Base-by-base conservation (phyloP, 2,329 filamentous ascomycete genomes). In the Aspergillus sp. region DNA sequence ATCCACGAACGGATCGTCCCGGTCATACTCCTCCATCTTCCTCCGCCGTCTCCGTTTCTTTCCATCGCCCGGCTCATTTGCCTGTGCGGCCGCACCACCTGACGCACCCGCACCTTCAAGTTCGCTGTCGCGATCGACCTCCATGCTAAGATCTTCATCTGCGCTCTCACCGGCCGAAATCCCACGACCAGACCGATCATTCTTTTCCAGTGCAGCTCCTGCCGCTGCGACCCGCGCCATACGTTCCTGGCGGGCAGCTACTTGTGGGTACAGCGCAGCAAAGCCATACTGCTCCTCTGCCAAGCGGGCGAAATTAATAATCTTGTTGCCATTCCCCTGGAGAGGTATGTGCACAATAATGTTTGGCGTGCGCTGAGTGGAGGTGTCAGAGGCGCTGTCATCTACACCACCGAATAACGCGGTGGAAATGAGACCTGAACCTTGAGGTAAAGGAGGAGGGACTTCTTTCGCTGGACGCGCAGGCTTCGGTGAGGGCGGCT, bases 221-320 rank as follows among this genome's bases (percentile, higher is more conserved):
- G 92, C 93, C 4, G 92, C 93, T 5, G 92, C 93, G 57, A 97
- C 93, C 59, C 93, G 90, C 19, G 92, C 90, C 69, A 96, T 89
- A 59, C 92, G 90, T 70, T 96, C 92, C 66, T 91, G 89, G 66
- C 95, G 92, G 34, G 93, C 93, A 2, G 95, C 95, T 64, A 96
- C 84, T 7, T 93, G 90, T 31, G 95, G 95, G 74, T 98, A 93
- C 41, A 98, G 83, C 0, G 94, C 95, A 64, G 96, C 93, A 83
- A 94, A 97, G 25, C 95, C 95, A 75, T 97, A 98, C 64, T 90
- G 91, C 66, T 96, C 93, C 77, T 97, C 92, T 11, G 96, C 95
- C 77, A 98, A 84, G 49, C 92, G 91, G 71, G 94, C 93, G 67
- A 98, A 97, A 76, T 98, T 98, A 79, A 99, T 88, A 64, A 96